These are phyloP conservation scores for Citrus australasica DNA, from an alignment of 345 rosid genomes.

Conservation along the genomic window DNA sequence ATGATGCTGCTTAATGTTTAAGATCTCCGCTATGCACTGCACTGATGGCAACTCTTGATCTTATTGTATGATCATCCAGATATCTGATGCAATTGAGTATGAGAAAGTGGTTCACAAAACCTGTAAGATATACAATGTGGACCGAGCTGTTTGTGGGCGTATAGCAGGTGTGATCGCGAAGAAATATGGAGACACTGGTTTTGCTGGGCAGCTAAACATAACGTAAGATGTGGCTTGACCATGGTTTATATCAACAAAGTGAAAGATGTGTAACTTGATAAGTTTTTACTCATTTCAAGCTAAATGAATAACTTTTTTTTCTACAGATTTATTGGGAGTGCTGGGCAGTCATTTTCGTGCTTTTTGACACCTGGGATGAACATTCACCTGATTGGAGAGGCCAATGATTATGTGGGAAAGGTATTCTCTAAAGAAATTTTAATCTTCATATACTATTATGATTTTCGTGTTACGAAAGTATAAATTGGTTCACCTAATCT, in stretches of 20 bases:
- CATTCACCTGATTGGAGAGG: constrained; percentile 85
- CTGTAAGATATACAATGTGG: constrained; percentile 73
- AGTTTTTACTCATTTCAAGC: constrained; percentile 4
- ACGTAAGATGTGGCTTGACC: constrained; percentile 51
- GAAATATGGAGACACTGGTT: constrained; percentile 97
- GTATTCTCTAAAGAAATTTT: constrained; percentile 30
- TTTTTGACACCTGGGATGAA: constrained; percentile 98
- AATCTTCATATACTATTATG: background rate
- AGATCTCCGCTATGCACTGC: background rate
- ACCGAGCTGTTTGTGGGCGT: constrained; percentile 97
- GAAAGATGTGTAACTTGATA: background rate
- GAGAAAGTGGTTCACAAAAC: constrained; percentile 80
- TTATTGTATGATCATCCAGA: constrained; percentile 31
- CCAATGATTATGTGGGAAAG: constrained; percentile 99
- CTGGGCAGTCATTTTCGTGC: constrained; percentile 97
- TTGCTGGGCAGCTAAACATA: constrained; percentile 94
- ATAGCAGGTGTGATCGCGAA: constrained; percentile 85
- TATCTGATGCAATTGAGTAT: constrained; percentile 71
- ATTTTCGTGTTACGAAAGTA: background rate
- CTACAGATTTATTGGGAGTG: constrained; percentile 85
- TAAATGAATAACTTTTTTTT: constrained; percentile 16
- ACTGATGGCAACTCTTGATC: background rate
- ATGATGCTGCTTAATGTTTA: background rate
- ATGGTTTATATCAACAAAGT: background rate
- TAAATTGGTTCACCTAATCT: background rate